Evolutionary conservation across 2,329 filamentous ascomycete species (phyloP), one percentile per base, ranked within the genome.

Genomic region (Emergomyces orientalis): DNA sequence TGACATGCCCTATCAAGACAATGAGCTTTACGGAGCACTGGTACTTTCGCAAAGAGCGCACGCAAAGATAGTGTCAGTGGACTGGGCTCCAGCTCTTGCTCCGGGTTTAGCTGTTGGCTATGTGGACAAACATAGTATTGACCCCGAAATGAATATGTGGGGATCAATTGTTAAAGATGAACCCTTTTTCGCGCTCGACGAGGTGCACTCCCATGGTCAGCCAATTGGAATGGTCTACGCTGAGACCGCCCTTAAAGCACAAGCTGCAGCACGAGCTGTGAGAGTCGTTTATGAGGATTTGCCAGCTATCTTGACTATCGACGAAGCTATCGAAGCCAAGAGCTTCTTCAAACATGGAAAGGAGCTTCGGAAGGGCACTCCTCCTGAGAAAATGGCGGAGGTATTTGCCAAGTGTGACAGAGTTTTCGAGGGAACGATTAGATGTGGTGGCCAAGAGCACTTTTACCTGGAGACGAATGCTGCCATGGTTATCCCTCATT

Each of bases 381-480:
- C 34, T 62, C 64, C 25, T 25, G 68, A 64, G 1, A 64, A 91
- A 65, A 77, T 83, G 0, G 85, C 90, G 61, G 84, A 85, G 63
- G 88, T 86, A 0, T 91, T 94, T 70, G 79, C 81, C 60, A 82
- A 85, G 1, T 86, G 82, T 9, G 90, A 95, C 69, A 83, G 92
- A 70, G 82, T 91, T 8, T 91, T 95, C 69, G 86, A 83, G 5
- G 91, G 91, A 47, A 84, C 87, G 1, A 81, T 85, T 1, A 81
- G 90, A 60, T 93, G 95, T 83, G 90, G 90, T 32, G 89, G 91
- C 0, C 91, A 96, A 70, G 91, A 96, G 73, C 91, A 96, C 71
- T 96, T 96, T 71, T 96, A 96, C 68, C 82, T 96, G 0, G 91
- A 96, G 75, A 96, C 91, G 0, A 87, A 95, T 67, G 91, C 90